A percentile compares a stretch with the other conserved stretches of the same genome.
These are phyloP conservation scores for Tetrahymena elliotti DNA, from an alignment of 73 alveolate species.

Conservation along the genomic window DNA sequence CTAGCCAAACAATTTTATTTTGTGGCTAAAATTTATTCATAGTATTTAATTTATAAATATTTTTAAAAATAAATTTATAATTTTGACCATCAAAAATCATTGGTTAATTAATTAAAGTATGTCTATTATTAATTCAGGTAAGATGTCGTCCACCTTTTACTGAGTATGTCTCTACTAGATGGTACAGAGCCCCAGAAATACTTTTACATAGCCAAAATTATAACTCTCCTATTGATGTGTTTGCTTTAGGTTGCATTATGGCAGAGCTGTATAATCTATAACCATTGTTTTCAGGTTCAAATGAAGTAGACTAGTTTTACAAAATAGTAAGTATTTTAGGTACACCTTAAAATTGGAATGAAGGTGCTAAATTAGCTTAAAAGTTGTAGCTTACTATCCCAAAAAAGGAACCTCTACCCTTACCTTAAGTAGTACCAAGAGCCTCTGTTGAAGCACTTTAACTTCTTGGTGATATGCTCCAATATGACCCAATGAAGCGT, in stretches of 20 bases:
- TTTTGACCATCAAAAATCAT: neutral
- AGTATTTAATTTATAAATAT: neutral
- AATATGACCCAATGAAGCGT: neutral
- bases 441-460: neutral
- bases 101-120: neutral
- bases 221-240: conserved; percentile 94
- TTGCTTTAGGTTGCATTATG: conserved; percentile 96
- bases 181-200: conserved; percentile 98
- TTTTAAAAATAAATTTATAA: no score
- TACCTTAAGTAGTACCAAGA: neutral
- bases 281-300: conserved; percentile 93
- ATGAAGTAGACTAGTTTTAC: conserved; percentile 83
- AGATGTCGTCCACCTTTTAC: conserved; percentile 86
- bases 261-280: conserved; percentile 91
- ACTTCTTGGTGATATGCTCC: neutral
- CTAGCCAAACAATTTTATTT: neutral
- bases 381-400: neutral
- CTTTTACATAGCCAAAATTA: conserved; percentile 75
- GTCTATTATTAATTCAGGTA: neutral
- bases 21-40: neutral
- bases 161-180: conserved; percentile 95
- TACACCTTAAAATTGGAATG: conserved; percentile 68
- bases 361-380: neutral
- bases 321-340: conserved; percentile 92
- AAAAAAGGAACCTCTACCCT: neutral